Evolutionary conservation across 1,139 yeast species (phyloP).

Genomic region (Diutina pseudorugosa): DNA sequence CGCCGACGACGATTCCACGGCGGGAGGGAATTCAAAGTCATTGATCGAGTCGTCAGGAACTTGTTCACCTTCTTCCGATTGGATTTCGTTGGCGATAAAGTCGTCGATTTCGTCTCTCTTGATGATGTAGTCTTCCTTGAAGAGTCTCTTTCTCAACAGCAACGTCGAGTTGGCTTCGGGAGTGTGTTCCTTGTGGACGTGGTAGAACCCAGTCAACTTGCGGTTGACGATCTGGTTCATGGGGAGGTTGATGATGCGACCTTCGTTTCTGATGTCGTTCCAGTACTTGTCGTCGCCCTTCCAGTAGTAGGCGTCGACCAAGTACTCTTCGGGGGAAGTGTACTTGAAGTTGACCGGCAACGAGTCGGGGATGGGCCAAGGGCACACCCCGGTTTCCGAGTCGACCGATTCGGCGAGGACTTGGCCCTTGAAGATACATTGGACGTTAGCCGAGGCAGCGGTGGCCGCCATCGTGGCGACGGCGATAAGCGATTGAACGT

Average conservation of each 20-base stretch:
- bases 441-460: slow-evolving; percentile 18
- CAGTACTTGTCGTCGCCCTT: slow-evolving; percentile 10
- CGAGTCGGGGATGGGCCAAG: slow-evolving; percentile 21
- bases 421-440: slow-evolving; percentile 25
- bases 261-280: slow-evolving; percentile 25
- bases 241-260: slow-evolving; percentile 22
- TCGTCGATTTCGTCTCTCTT: slow-evolving; percentile 22
- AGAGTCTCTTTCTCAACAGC: slow-evolving; percentile 30
- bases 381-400: slow-evolving; percentile 30
- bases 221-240: slow-evolving; percentile 18
- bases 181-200: slow-evolving; percentile 17
- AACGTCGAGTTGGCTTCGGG: slow-evolving; percentile 30
- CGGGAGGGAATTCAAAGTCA: background rate
- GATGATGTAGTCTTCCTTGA: slow-evolving; percentile 8
- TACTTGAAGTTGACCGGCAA: slow-evolving; percentile 19
- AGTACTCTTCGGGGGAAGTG: slow-evolving; percentile 20
- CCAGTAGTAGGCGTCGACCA: slow-evolving; percentile 26
- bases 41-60: slow-evolving; percentile 6
- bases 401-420: slow-evolving; percentile 22
- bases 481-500: background rate
- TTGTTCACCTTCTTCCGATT: slow-evolving; percentile 18
- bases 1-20: background rate
- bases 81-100: slow-evolving; percentile 17
- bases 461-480: slow-evolving; percentile 8
- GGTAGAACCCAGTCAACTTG: slow-evolving; percentile 15